Evolutionary conservation across 2,329 filamentous ascomycete species (phyloP), one percentile per base, ranked within the genome.

Genomic region (Hypoxylon sp.): DNA sequence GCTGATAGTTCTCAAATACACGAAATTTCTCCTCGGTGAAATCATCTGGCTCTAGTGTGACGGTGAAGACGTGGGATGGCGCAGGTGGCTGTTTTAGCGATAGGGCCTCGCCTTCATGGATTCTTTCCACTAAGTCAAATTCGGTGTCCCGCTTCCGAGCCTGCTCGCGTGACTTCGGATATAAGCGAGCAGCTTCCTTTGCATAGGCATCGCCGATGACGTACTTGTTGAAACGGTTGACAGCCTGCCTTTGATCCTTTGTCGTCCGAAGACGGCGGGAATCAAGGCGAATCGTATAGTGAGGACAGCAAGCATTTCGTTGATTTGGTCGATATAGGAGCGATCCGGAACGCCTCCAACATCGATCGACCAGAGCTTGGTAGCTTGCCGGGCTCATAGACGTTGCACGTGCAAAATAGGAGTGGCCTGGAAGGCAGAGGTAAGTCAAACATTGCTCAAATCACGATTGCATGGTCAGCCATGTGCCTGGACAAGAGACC

Each of bases 261-360:
- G 88, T 86, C 5, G 92, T 84, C 71, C 87, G 89, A 80, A 92
- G 92, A 42, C 84, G 81, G 51, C 83, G 79, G 24, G 89, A 88
- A 74, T 93, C 91, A 19, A 94, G 83, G 51, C 92, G 89, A 59
- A 96, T 90, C 0, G 92, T 94, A 78, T 95, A 98, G 77, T 98
- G 94, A 48, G 94, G 94, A 79, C 96, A 99, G 76, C 96, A 99
- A 68, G 94, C 92, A 63, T 90, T 85, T 65, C 87, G 86, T 74
- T 93, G 90, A 79, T 96, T 91, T 13, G 93, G 92, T 67, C 93
- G 89, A 80, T 96, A 96, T 53, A 96, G 83, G 8, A 94, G 83
- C 29, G 82, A 88, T 14, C 87, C 90, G 39, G 90, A 94, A 70
- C 92, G 87, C 78, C 93, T 90, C 92, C 92, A 96, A 68, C 90